phyloP scores from a whole-genome alignment of 306 rosid species.

The Phaseolus lunatus region DNA sequence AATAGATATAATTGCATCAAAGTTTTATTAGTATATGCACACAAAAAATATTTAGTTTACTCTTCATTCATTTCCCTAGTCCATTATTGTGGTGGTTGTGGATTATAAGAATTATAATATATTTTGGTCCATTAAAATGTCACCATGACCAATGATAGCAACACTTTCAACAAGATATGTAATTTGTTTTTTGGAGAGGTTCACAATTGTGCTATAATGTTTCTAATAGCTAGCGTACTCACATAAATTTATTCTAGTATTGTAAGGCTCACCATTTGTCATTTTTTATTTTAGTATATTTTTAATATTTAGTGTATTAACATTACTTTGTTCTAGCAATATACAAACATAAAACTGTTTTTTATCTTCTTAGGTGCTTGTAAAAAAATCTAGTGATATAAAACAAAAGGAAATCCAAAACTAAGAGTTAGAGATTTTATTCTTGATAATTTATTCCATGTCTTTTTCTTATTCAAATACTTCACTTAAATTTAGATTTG shows the following conservation, averaged over 20 bases:
- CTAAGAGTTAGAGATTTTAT: too few relatives aligned
- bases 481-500: too few relatives aligned
- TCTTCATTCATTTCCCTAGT: slow-evolving; percentile 3
- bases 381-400: too few relatives aligned
- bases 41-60: neutral
- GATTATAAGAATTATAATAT: neutral
- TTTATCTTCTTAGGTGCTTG: too few relatives aligned
- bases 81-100: slow-evolving; percentile 41
- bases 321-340: too few relatives aligned
- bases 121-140: slow-evolving; percentile 1
- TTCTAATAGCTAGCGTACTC: neutral
- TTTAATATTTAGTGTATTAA: too few relatives aligned
- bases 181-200: neutral
- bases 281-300: too few relatives aligned
- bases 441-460: too few relatives aligned
- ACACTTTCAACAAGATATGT: slow-evolving; percentile 26
- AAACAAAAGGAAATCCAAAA: too few relatives aligned
- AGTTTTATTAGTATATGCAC: slow-evolving; percentile 1
- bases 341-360: too few relatives aligned
- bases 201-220: neutral
- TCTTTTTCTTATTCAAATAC: too few relatives aligned
- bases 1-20: slow-evolving; percentile 29
- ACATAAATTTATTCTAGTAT: neutral
- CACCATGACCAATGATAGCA: slow-evolving; percentile 14
- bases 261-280: neutral